Evolutionary conservation across 352 stramenopile species (phyloP).

Genomic region (Pilasporangium apinafurcum): DNA sequence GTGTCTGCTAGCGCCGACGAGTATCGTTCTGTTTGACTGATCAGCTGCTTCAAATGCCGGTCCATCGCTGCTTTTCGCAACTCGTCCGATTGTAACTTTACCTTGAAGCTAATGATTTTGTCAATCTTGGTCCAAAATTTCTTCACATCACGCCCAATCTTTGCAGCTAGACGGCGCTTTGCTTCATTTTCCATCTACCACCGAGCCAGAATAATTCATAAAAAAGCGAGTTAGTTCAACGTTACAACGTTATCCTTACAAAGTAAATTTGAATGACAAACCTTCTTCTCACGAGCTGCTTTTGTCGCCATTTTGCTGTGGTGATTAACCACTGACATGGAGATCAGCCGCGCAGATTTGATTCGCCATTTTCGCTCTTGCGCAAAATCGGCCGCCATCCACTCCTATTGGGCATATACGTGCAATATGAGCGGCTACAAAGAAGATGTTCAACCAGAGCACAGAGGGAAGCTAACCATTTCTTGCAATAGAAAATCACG

Average conservation of each 20-base stretch:
- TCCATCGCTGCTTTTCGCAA: slow-evolving; percentile 92
- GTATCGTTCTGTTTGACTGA: slow-evolving; percentile 97
- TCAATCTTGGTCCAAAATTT: slow-evolving; percentile 98
- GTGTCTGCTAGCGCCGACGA: slow-evolving; percentile 71
- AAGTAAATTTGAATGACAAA: slow-evolving; percentile 1
- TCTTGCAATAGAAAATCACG: slow-evolving; percentile 78
- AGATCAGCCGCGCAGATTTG: slow-evolving; percentile 68
- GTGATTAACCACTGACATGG: slow-evolving; percentile 49
- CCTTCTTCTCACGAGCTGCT: slow-evolving; percentile 25
- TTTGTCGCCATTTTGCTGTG: slow-evolving; percentile 39
- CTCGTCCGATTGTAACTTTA: slow-evolving; percentile 90
- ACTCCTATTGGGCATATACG: slow-evolving; percentile 33
- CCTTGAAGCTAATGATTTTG: slow-evolving; percentile 96
- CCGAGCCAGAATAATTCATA: slow-evolving; percentile 5
- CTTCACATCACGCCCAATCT: slow-evolving; percentile 86
- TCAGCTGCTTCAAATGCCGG: slow-evolving; percentile 91
- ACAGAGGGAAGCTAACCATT: slow-evolving; percentile 46
- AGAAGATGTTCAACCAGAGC: neutral
- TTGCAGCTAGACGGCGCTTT: slow-evolving; percentile 50
- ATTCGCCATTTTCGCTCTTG: slow-evolving; percentile 86
- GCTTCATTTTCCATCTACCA: slow-evolving; percentile 30
- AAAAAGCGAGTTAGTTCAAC: slow-evolving; percentile 6
- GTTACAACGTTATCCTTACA: neutral
- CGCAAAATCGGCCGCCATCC: slow-evolving; percentile 92
- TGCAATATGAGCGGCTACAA: neutral